Evolutionary conservation across 129 eudicot species (phyloP), one percentile per base, ranked within the genome.

Genomic region (Flaveria bidentis): DNA sequence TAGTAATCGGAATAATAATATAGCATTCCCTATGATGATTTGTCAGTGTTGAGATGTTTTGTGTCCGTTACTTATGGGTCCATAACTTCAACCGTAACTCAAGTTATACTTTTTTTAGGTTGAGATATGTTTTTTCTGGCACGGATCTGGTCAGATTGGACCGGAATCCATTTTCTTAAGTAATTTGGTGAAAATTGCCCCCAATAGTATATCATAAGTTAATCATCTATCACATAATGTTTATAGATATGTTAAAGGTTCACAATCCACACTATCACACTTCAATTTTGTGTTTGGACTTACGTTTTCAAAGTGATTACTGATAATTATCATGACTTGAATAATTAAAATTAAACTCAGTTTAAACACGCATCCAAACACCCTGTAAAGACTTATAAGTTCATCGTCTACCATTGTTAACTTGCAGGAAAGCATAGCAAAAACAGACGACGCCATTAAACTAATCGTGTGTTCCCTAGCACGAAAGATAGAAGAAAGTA

Each of bases 401-500:
- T 57, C 0, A 4, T 57, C 26, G 53, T 63, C 26, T 25, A 12
- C 16, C 3, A 39, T 75, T 51, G 67, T 2, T 71, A 63, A 56
- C 42, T 41, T 23, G 69, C 78, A 86, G 90, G 87, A 83, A 72
- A 78, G 60, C 71, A 74, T 86, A 22, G 87, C 75, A 10, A 30
- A 71, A 65, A 58, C 63, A 1, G 83, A 86, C 23, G 68, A 78
- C 72, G 81, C 82, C 72, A 84, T 86, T 71, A 77, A 72, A 67
- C 57, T 39, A 67, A 39, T 86, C 14, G 90, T 81, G 76, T 60
- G 82, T 63, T 86, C 86, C 17, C 87, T 86, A 78, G 87, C 87
- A 63, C 87, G 86, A 65, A 78, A 81, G 69, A 76, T 81, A 3
- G 86, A 81, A 42, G 90, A 86, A 78, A 81, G 87, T 11, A 86